Conservation (phyloP, 2,329 filamentous ascomycete species). For the Paracoccidioides lutzii region DNA sequence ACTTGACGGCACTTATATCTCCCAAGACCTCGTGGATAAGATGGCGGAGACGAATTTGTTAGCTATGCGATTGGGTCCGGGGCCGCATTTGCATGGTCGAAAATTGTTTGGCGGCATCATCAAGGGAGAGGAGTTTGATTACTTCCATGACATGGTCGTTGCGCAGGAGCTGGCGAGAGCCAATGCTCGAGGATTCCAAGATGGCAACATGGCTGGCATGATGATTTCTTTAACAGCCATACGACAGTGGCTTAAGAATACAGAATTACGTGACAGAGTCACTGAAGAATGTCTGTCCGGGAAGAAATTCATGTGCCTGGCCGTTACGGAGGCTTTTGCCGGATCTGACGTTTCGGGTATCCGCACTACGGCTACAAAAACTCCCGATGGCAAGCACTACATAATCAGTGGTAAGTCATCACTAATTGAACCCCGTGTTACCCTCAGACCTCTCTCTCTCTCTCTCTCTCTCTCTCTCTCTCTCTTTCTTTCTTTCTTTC, state of each 20-base stretch:
- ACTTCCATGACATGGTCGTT: constrained; percentile 71
- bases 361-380: constrained; percentile 44
- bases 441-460: constrained; percentile 21
- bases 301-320: constrained; percentile 77
- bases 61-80: constrained; percentile 72
- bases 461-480: no score
- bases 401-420: constrained; percentile 42
- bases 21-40: constrained; percentile 57
- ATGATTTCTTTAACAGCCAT: constrained; percentile 69
- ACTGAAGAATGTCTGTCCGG: constrained; percentile 62
- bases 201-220: constrained; percentile 81
- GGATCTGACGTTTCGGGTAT: constrained; percentile 54
- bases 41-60: constrained; percentile 64
- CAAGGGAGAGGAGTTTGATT: constrained; percentile 70
- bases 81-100: constrained; percentile 64
- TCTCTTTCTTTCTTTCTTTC: no score
- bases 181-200: constrained; percentile 64
- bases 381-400: constrained; percentile 39
- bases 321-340: constrained; percentile 75
- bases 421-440: constrained; percentile 9
- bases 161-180: constrained; percentile 59
- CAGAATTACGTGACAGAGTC: constrained; percentile 52
- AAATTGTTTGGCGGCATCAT: constrained; percentile 52
- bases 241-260: constrained; percentile 62
- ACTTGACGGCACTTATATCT: constrained; percentile 49